A percentile compares a stretch with the other conserved stretches of the same genome.
phyloP scores from a whole-genome alignment of 495 filamentous ascomycete genomes.

The Echria macrotheca region DNA sequence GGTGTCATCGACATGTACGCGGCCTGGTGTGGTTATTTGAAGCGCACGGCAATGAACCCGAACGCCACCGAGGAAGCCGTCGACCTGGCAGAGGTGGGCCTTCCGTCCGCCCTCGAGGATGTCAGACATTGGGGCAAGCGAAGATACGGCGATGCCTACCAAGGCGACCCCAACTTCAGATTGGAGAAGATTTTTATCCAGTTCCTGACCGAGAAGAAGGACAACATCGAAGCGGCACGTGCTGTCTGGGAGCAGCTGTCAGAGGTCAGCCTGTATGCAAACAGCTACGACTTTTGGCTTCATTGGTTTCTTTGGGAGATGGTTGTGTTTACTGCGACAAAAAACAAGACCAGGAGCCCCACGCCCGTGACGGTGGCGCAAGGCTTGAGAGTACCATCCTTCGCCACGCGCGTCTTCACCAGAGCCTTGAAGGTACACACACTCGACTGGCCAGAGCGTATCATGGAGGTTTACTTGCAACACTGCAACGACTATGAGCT shows the following conservation, averaged over 20 bases:
- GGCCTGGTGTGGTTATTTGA: constrained; percentile 89
- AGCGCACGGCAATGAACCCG: constrained; percentile 69
- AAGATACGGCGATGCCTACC: constrained; percentile 65
- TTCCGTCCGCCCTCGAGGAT: constrained; percentile 76
- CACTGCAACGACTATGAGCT: constrained; percentile 86
- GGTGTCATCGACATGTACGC: constrained; percentile 83
- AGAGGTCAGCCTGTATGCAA: constrained; percentile 49
- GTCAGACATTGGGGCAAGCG: constrained; percentile 71
- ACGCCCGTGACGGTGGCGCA: constrained; percentile 35
- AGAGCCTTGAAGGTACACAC: constrained; percentile 62
- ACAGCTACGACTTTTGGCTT: constrained; percentile 89
- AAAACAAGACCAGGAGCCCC: constrained; percentile 37
- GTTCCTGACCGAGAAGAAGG: constrained; percentile 70
- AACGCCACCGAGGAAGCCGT: constrained; percentile 78
- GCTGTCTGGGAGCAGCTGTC: constrained; percentile 69
- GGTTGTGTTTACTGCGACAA: constrained; percentile 43
- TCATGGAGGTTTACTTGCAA: constrained; percentile 73
- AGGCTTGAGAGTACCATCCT: constrained; percentile 45
- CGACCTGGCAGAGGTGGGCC: constrained; percentile 88
- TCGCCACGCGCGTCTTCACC: constrained; percentile 67
- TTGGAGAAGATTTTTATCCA: constrained; percentile 90
- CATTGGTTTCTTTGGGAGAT: constrained; percentile 89
- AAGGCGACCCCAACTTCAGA: constrained; percentile 80
- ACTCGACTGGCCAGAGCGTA: constrained; percentile 89
- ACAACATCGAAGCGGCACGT: constrained; percentile 58